Percentiles rank a stretch among this genome's conserved stretches.
Conservation (phyloP, 768 basidiomycete species). For the Sporobolomyces pararoseus region DNA sequence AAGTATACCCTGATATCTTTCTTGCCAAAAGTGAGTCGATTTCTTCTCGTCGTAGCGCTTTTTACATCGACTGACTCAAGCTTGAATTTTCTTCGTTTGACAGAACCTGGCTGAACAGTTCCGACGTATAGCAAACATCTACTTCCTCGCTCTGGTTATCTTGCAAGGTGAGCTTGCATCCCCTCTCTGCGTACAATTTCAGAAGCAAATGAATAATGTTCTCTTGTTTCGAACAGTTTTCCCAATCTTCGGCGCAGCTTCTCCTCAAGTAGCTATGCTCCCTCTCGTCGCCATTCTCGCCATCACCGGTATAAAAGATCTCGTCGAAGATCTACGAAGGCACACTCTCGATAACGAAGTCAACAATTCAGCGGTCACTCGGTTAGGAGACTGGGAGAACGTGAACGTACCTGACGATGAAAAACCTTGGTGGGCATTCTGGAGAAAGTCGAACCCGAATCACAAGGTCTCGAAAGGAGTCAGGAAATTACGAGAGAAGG, state of each 20-base stretch:
- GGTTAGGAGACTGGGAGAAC: constrained; percentile 82
- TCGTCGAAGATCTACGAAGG: constrained; percentile 91
- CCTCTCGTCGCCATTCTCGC: constrained; percentile 80
- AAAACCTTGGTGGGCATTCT: constrained; percentile 69
- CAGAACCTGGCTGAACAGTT: constrained; percentile 89
- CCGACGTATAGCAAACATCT: constrained; percentile 84
- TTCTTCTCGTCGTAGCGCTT: neutral
- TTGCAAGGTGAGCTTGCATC: constrained; percentile 60
- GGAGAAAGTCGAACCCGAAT: constrained; percentile 55
- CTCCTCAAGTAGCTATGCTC: constrained; percentile 73
- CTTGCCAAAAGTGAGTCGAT: constrained; percentile 61
- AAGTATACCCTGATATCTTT: constrained; percentile 90
- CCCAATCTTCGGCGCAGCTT: constrained; percentile 81
- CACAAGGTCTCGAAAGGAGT: constrained; percentile 80
- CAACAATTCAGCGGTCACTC: constrained; percentile 88
- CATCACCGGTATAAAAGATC: constrained; percentile 93
- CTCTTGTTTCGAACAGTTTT: no score
- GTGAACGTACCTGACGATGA: constrained; percentile 78
- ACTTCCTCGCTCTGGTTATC: constrained; percentile 57
- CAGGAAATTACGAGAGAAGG: constrained; percentile 72
- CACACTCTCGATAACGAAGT: constrained; percentile 83
- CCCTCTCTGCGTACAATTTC: no score
- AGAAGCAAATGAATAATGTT: no score
- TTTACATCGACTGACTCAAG: no score
- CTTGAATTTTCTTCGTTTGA: no score